A percentile compares a stretch with the other conserved stretches of the same genome.
These are phyloP conservation scores for Primulina huaijiensis DNA, from an alignment of 257 asterid genomes.

Conservation along the genomic window DNA sequence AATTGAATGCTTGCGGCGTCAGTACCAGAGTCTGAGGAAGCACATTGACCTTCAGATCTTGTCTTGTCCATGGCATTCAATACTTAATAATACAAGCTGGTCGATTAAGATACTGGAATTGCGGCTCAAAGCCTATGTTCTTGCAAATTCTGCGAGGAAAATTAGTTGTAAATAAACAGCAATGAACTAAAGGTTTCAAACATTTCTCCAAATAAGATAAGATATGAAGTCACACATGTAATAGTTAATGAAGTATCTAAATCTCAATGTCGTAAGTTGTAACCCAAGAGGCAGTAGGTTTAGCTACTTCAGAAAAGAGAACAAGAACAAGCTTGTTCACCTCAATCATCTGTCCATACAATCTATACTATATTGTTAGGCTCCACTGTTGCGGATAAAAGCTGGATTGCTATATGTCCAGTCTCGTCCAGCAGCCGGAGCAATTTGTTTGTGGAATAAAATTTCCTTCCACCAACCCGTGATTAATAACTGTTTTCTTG, in stretches of 20 bases:
- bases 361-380: neutral
- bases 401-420: neutral
- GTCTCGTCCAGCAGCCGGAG: neutral
- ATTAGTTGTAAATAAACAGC: constrained; percentile 4
- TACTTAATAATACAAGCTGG: constrained; percentile 34
- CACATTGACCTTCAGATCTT: constrained; percentile 55
- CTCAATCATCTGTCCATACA: neutral
- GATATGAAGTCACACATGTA: constrained; percentile 36
- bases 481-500: neutral
- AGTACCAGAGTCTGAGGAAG: constrained; percentile 70
- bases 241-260: constrained; percentile 33
- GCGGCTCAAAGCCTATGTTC: constrained; percentile 40
- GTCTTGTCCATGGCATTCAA: constrained; percentile 44
- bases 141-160: constrained; percentile 33
- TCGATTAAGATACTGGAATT: constrained; percentile 43
- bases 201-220: constrained; percentile 15
- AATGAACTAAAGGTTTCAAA: constrained; percentile 19
- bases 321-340: constrained; percentile 9
- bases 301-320: constrained; percentile 26
- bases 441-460: neutral
- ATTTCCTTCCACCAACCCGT: neutral
- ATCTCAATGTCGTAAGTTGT: constrained; percentile 29
- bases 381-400: no score
- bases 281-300: constrained; percentile 18
- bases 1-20: neutral